Percentiles rank a stretch among this genome's conserved stretches.
Conservation (phyloP, 1,139 yeast species). For the Hyphopichia fennica region DNA sequence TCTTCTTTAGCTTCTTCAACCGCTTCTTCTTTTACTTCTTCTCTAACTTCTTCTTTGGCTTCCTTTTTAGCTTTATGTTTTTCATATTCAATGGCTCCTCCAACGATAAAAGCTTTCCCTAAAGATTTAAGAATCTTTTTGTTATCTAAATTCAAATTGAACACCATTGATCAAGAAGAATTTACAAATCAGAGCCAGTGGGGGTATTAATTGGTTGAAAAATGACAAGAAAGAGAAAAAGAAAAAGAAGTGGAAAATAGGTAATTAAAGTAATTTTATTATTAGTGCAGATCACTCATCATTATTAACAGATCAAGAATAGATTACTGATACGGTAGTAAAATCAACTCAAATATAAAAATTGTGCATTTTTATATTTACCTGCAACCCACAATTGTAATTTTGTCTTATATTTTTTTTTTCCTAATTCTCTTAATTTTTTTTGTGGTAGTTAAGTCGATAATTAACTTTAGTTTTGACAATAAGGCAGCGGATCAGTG, state of each 20-base stretch:
- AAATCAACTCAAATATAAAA: too few species aligned
- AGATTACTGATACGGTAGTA: too few species aligned
- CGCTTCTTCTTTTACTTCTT: not conserved
- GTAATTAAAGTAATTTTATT: not conserved
- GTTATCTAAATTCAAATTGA: not conserved
- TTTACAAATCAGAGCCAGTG: not conserved
- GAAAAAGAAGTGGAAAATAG: not conserved
- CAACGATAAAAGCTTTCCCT: conserved; percentile 3
- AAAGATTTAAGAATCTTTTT: not conserved
- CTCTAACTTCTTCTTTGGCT: not conserved
- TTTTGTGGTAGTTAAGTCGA: not conserved
- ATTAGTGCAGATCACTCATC: too few species aligned
- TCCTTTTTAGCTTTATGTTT: not conserved
- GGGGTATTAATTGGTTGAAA: not conserved
- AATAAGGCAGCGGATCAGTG: not conserved
- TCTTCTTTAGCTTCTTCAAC: not conserved
- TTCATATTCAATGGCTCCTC: not conserved
- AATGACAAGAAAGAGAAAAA: not conserved
- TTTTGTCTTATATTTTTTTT: not conserved
- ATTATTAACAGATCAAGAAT: too few species aligned
- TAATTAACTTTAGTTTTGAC: not conserved
- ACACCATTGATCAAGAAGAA: not conserved
- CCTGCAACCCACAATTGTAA: too few species aligned
- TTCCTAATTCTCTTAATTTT: too few species aligned
- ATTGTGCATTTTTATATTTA: not conserved